phyloP scores from a whole-genome alignment of 1,284 basidiomycete species.

The Ganoderma lingzhi region DNA sequence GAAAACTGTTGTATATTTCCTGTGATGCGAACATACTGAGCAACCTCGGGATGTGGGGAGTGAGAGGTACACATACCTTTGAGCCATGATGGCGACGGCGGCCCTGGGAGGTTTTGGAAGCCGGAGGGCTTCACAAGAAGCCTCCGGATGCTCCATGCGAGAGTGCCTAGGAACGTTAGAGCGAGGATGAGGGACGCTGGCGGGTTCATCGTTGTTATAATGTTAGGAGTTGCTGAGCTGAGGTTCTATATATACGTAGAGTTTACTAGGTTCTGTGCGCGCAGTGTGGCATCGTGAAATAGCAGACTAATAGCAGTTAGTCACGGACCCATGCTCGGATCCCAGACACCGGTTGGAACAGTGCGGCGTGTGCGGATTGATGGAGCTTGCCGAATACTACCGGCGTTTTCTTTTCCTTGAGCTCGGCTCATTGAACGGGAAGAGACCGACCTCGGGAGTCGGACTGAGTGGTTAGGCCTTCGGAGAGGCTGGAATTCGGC shows the following conservation, averaged over 20 bases:
- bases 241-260: background rate
- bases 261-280: background rate
- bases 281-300: background rate
- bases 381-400: too few relatives aligned
- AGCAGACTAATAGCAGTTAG: too few relatives aligned
- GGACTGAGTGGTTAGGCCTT: background rate
- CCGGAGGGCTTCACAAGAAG: background rate
- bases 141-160: background rate
- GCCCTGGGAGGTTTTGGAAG: slow-evolving; percentile 6
- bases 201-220: background rate
- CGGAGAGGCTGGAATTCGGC: background rate
- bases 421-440: background rate
- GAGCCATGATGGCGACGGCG: background rate
- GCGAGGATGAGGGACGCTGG: background rate
- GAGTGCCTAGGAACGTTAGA: background rate
- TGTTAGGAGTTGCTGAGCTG: background rate
- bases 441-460: background rate
- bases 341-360: background rate
- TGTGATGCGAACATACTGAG: background rate
- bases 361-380: background rate
- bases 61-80: slow-evolving; percentile 1
- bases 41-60: background rate
- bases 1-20: slow-evolving; percentile 28
- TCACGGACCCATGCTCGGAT: background rate
- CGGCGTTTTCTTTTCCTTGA: too few relatives aligned